phyloP scores from a whole-genome alignment of 1,284 basidiomycete genomes.

The Fomitopsis betulina region DNA sequence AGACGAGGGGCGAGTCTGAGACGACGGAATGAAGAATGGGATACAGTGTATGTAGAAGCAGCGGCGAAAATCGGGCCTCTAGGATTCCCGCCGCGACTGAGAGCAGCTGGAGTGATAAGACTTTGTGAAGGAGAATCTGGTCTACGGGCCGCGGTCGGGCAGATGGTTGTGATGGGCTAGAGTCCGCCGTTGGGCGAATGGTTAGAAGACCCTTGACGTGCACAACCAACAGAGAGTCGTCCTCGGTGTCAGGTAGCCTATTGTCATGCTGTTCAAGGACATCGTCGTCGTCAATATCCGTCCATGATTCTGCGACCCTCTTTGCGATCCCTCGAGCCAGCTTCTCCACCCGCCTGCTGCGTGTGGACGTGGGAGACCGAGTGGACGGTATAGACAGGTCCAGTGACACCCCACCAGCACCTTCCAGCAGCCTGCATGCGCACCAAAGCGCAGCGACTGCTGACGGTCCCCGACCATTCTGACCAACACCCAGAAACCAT shows the following conservation, averaged over 20 bases:
- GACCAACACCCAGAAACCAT: conserved; percentile 71
- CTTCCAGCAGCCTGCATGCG: conserved; percentile 70
- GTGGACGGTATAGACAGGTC: conserved; percentile 21
- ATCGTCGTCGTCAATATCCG: conserved; percentile 34
- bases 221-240: conserved; percentile 41
- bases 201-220: conserved; percentile 47
- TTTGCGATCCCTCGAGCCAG: conserved; percentile 59
- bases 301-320: conserved; percentile 69
- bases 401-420: conserved; percentile 49
- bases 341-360: conserved; percentile 55
- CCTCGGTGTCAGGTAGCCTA: conserved; percentile 16
- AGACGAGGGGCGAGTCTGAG: conserved; percentile 62
- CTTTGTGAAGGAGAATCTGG: conserved; percentile 53
- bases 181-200: conserved; percentile 36
- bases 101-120: conserved; percentile 68
- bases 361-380: conserved; percentile 12
- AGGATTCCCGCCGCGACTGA: conserved; percentile 65
- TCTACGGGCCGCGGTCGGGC: conserved; percentile 15
- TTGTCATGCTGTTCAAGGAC: conserved; percentile 12
- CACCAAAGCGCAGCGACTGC: conserved; percentile 83
- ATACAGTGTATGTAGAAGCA: conserved; percentile 81
- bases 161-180: conserved; percentile 24
- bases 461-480: conserved; percentile 36
- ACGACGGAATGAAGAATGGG: conserved; percentile 80
- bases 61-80: conserved; percentile 58